phyloP scores from a whole-genome alignment of 352 stramenopile species.

The Globisporangium middletonii region DNA sequence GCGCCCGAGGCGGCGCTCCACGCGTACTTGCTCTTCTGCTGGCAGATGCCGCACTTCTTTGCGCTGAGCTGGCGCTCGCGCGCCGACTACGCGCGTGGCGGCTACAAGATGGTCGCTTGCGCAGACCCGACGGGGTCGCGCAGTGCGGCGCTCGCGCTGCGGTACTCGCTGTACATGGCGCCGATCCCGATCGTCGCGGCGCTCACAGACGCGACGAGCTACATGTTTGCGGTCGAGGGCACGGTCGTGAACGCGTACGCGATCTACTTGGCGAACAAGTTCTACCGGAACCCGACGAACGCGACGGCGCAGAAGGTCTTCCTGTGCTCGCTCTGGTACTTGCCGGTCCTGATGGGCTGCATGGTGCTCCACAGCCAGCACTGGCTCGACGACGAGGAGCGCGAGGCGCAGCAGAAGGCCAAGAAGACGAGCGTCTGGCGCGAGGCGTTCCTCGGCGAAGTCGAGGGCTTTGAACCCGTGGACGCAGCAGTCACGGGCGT shows the following conservation, averaged over 20 bases:
- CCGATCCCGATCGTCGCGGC: conserved; percentile 92
- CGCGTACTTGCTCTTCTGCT: conserved; percentile 93
- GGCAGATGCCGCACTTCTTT: conserved; percentile 99
- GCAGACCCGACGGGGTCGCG: conserved; percentile 90
- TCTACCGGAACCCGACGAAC: conserved; percentile 92
- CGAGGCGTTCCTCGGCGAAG: conserved; percentile 66
- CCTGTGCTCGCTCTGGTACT: conserved; percentile 96
- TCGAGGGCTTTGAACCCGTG: conserved; percentile 54
- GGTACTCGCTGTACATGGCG: conserved; percentile 94
- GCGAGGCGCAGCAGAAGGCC: conserved; percentile 45
- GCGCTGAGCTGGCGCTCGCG: conserved; percentile 96
- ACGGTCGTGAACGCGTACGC: conserved; percentile 95
- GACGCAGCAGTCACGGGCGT: conserved; percentile 21
- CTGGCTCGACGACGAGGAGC: conserved; percentile 76
- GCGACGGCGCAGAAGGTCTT: conserved; percentile 96
- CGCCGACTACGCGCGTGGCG: conserved; percentile 87
- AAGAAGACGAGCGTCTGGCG: conserved; percentile 55
- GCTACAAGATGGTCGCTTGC: conserved; percentile 95
- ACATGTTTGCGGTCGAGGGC: conserved; percentile 98
- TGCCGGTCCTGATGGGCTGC: conserved; percentile 95
- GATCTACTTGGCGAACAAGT: conserved; percentile 93
- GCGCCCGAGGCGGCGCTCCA: conserved; percentile 70
- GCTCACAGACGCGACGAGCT: conserved; percentile 92
- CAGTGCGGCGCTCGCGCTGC: conserved; percentile 89
- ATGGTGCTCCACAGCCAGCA: conserved; percentile 97